These are phyloP conservation scores for Carex myosuroides DNA, from an alignment of 176 grass and related monocot genomes.

Conservation along the genomic window DNA sequence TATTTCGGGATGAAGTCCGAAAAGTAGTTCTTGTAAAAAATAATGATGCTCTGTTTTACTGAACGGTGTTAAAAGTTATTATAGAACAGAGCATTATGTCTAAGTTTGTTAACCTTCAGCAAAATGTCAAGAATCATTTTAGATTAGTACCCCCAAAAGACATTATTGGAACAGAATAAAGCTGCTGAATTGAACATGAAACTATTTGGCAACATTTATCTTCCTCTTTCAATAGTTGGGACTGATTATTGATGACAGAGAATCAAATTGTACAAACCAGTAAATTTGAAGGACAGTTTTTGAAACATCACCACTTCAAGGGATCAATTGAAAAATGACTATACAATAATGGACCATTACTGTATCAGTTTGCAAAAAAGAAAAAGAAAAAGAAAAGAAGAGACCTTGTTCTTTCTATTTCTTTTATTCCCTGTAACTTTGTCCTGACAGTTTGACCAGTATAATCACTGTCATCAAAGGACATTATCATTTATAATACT, in stretches of 20 bases:
- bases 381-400: neutral
- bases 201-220: neutral
- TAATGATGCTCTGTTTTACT: neutral
- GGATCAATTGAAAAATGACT: neutral
- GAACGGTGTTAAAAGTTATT: neutral
- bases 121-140: neutral
- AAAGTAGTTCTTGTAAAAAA: neutral
- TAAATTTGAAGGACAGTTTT: neutral
- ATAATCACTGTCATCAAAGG: neutral
- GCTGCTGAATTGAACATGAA: neutral
- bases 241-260: neutral
- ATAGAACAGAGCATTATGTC: neutral
- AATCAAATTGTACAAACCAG: constrained; percentile 1
- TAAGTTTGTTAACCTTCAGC: neutral
- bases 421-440: neutral
- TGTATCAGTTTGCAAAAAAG: neutral
- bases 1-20: no score
- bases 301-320: neutral
- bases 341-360: neutral
- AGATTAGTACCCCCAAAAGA: neutral
- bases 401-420: neutral
- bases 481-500: neutral
- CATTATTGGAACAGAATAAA: neutral
- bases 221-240: neutral
- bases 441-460: neutral